phyloP scores from a whole-genome alignment of 345 rosid species.

The Salix dunnii region DNA sequence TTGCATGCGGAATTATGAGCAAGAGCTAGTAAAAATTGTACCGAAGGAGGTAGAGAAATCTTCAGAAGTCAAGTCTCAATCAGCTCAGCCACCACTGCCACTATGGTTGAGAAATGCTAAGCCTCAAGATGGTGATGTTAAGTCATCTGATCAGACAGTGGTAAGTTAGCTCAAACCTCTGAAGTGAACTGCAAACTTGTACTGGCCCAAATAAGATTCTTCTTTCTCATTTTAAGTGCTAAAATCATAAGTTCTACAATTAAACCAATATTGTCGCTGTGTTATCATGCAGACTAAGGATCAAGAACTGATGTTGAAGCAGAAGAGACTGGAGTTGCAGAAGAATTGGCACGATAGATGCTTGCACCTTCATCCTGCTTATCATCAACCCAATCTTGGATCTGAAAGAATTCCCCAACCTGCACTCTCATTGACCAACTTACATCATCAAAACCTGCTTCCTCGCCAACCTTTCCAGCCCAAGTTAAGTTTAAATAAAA shows the following conservation, averaged over 20 bases:
- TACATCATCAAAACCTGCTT: conserved; percentile 48
- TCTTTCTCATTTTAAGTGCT: background rate
- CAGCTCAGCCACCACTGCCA: conserved; percentile 45
- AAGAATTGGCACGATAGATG: conserved; percentile 83
- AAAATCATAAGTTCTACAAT: background rate
- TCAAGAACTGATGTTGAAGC: conserved; percentile 45
- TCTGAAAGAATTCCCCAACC: conserved; percentile 47
- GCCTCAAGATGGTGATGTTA: conserved; percentile 31
- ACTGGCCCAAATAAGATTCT: background rate
- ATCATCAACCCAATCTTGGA: conserved; percentile 39
- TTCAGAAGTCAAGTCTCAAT: conserved; percentile 45
- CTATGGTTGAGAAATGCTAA: conserved; percentile 79
- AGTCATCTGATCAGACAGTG: conserved; percentile 37
- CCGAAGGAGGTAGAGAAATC: conserved; percentile 40
- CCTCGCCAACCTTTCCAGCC: conserved; percentile 61
- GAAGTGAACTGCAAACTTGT: background rate
- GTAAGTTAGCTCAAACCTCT: conserved; percentile 24
- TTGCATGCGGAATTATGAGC: conserved; percentile 61
- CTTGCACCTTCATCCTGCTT: conserved; percentile 54
- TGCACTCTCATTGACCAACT: conserved; percentile 44
- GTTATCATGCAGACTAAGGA: conserved; percentile 48
- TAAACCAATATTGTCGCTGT: background rate
- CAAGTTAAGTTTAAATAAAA: conserved; percentile 50
- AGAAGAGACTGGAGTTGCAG: conserved; percentile 57
- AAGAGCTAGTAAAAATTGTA: conserved; percentile 50